Conservation (phyloP, 441 rosid species). For the Populus hybrid region DNA sequence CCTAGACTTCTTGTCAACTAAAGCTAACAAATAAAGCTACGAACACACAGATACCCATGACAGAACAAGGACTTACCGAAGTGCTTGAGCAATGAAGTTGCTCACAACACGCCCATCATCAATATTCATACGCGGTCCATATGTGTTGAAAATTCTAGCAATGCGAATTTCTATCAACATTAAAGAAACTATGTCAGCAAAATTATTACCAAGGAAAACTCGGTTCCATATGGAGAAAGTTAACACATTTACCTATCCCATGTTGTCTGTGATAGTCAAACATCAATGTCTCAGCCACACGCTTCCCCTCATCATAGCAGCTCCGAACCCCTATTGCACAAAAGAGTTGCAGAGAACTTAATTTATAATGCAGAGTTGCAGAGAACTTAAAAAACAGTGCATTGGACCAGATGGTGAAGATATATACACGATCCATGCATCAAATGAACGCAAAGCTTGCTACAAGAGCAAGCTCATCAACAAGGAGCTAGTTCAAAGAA, state of each 20-base stretch:
- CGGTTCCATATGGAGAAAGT: conserved; percentile 5
- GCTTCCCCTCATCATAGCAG: conserved; percentile 95
- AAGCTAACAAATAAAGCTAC: neutral
- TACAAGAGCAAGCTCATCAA: neutral
- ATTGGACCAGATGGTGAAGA: neutral
- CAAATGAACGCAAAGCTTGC: neutral
- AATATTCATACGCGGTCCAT: conserved; percentile 97
- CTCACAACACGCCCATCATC: conserved; percentile 99
- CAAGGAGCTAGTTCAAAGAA: neutral
- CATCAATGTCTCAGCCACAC: conserved; percentile 95
- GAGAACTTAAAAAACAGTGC: neutral
- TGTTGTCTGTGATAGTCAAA: conserved; percentile 32
- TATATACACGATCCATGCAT: neutral
- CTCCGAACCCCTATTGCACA: conserved; percentile 59
- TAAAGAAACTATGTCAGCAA: neutral
- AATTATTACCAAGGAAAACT: conserved; percentile 1
- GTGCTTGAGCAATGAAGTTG: conserved; percentile 95
- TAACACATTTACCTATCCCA: conserved; percentile 58
- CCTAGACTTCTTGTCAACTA: neutral
- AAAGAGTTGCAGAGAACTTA: conserved; percentile 2
- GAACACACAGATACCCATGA: neutral
- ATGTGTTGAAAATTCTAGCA: conserved; percentile 94
- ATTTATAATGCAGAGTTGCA: neutral
- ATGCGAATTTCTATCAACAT: conserved; percentile 62
- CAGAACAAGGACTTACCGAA: conserved; percentile 44